Evolutionary conservation across 805 yeast genomes (phyloP).

Genomic region (Candida broadrunensis): DNA sequence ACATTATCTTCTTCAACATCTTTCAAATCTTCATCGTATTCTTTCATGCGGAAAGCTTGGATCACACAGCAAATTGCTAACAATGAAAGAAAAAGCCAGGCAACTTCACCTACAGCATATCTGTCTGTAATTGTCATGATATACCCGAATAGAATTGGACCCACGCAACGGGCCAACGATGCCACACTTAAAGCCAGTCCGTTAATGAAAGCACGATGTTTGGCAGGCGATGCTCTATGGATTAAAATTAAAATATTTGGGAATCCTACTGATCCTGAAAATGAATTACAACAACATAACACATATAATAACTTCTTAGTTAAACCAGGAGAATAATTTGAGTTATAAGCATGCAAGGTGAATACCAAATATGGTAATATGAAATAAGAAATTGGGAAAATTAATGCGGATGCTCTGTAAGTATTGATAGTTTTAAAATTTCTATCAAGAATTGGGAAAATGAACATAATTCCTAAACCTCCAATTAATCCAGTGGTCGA

Average conservation of each 20-base stretch:
- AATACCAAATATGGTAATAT: conserved; percentile 48
- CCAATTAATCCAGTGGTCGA: conserved; percentile 56
- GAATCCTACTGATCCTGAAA: conserved; percentile 45
- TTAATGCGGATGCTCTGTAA: conserved; percentile 35
- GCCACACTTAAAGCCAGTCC: conserved; percentile 53
- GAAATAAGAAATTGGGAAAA: conserved; percentile 46
- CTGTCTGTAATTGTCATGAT: conserved; percentile 28
- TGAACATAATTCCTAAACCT: conserved; percentile 44
- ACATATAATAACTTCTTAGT: conserved; percentile 23
- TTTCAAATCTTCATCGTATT: conserved; percentile 23
- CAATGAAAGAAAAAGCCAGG: conserved; percentile 30
- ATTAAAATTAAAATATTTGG: conserved; percentile 54
- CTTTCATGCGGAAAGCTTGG: conserved; percentile 22
- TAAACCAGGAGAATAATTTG: conserved; percentile 20
- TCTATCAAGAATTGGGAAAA: conserved; percentile 53
- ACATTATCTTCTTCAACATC: conserved; percentile 14
- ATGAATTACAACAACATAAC: conserved; percentile 20
- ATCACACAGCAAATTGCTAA: conserved; percentile 16
- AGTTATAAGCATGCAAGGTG: conserved; percentile 32
- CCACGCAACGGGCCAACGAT: conserved; percentile 55
- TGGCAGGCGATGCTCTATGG: conserved; percentile 52
- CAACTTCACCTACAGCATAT: conserved; percentile 19
- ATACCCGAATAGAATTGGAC: conserved; percentile 57
- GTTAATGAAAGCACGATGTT: conserved; percentile 57
- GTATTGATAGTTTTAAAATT: conserved; percentile 42